These are phyloP conservation scores for Colletotrichum limetticola DNA, from an alignment of 2,329 filamentous ascomycete species.

Conservation along the genomic window DNA sequence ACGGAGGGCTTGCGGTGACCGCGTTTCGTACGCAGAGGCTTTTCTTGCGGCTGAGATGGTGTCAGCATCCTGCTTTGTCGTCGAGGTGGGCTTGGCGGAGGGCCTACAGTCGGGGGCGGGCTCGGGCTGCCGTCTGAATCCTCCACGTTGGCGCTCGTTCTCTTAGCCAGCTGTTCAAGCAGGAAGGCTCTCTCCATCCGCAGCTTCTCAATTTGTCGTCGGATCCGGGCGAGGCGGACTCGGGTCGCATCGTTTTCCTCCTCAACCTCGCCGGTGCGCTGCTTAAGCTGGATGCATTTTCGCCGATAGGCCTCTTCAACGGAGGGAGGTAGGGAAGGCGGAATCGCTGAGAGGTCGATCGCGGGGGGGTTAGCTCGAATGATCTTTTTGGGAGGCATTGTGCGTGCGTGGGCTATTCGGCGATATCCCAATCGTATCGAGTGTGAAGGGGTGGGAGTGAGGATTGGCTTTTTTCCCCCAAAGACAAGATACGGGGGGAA, in stretches of 20 bases:
- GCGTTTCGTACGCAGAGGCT: slow-evolving; percentile 79
- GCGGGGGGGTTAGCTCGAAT: slow-evolving; percentile 48
- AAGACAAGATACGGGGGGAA: slow-evolving; percentile 1
- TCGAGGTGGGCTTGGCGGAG: slow-evolving; percentile 34
- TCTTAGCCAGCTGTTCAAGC: slow-evolving; percentile 77
- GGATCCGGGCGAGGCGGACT: slow-evolving; percentile 80
- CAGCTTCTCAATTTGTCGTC: slow-evolving; percentile 90
- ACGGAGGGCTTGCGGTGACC: slow-evolving; percentile 72
- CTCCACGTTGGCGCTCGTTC: slow-evolving; percentile 79
- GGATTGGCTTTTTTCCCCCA: slow-evolving; percentile 11
- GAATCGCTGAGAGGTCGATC: slow-evolving; percentile 56
- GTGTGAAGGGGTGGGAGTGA: neutral
- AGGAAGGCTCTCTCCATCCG: slow-evolving; percentile 85
- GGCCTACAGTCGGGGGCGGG: slow-evolving; percentile 79
- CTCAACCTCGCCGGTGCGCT: slow-evolving; percentile 91
- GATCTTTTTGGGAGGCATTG: slow-evolving; percentile 50
- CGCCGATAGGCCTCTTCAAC: slow-evolving; percentile 96
- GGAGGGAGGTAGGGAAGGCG: slow-evolving; percentile 79
- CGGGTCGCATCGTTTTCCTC: slow-evolving; percentile 88
- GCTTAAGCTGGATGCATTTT: slow-evolving; percentile 95
- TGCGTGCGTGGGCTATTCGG: slow-evolving; percentile 23
- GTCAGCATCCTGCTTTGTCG: slow-evolving; percentile 36
- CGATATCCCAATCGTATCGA: neutral
- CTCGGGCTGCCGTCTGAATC: slow-evolving; percentile 84
- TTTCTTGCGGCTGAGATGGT: slow-evolving; percentile 74